Evolutionary conservation across 2,329 filamentous ascomycete species (phyloP), one percentile per base, ranked within the genome.

Genomic region (Verticillium zaregamsianum): DNA sequence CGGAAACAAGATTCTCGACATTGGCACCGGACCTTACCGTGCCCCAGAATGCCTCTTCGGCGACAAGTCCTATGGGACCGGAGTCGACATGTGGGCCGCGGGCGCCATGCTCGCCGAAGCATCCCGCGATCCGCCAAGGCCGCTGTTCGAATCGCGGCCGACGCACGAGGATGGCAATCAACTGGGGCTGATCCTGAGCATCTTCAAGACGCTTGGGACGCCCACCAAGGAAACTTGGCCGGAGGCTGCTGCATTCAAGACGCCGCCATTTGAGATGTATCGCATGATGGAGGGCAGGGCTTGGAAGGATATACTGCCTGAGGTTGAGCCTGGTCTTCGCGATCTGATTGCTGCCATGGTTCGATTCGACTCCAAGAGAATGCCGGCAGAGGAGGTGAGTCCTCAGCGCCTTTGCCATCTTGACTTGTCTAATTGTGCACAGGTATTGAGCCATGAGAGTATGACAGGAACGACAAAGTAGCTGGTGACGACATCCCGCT

Each of bases 41-140:
- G 86, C 94, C 0, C 95, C 95, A 0, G 96, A 99, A 71, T 85
- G 93, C 1, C 81, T 99, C 7, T 98, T 99, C 72, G 95, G 93
- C 0, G 83, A 93, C 73, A 86, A 83, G 58, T 77, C 80, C 0
- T 99, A 99, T 71, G 85, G 83, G 2, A 73, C 84, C 0, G 81
- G 85, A 9, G 82, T 98, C 3, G 95, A 99, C 73, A 87, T 98
- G 76, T 99, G 96, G 95, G 90, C 88, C 4, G 84, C 90, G 0
- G 95, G 96, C 1, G 89, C 90, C 65, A 90, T 97, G 69, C 85
- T 96, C 12, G 91, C 92, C 5, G 93, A 98, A 75, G 91, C 74
- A 71, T 87, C 78, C 70, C 82, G 73, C 64, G 81, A 66, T 66
- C 81, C 72, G 67, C 86, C 77, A 55, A 77, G 63, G n/a, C 82